Percentiles rank a stretch among this genome's conserved stretches.
These are phyloP conservation scores for Trifolium repens DNA, from an alignment of 306 rosid genomes.

Conservation along the genomic window DNA sequence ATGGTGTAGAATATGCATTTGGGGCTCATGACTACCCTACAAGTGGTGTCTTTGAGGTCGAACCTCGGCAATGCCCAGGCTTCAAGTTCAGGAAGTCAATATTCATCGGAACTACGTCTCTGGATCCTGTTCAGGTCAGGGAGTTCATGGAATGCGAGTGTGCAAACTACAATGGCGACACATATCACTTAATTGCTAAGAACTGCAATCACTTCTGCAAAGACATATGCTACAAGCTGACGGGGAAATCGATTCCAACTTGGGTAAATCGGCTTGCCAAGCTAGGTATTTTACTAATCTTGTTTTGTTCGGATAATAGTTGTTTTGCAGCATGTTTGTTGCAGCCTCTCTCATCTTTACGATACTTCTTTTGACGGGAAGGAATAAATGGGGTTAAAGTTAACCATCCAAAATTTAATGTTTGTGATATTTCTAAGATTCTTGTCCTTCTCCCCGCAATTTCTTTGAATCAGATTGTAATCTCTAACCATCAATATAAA, in stretches of 20 bases:
- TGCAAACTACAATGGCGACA: conserved; percentile 78
- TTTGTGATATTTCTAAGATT: background rate
- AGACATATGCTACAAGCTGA: conserved; percentile 84
- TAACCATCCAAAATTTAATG: background rate
- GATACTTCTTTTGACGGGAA: too few relatives aligned
- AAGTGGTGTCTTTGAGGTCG: conserved; percentile 98
- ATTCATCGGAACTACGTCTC: conserved; percentile 81
- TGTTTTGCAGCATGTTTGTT: conserved; percentile 11
- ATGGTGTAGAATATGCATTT: conserved; percentile 93
- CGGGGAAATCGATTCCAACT: conserved; percentile 91
- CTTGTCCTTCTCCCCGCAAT: background rate
- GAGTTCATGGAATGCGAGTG: conserved; percentile 92
- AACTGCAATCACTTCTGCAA: conserved; percentile 98
- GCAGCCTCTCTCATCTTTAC: too few relatives aligned
- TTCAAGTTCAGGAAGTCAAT: conserved; percentile 93
- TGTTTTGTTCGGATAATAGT: conserved; percentile 28
- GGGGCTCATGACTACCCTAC: conserved; percentile 97
- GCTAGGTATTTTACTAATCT: conserved; percentile 68
- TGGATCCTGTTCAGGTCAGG: conserved; percentile 78
- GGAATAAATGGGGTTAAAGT: too few relatives aligned
- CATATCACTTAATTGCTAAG: conserved; percentile 92
- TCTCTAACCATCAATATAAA: too few relatives aligned
- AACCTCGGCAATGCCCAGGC: conserved; percentile 97
- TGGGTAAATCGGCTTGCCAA: conserved; percentile 96
- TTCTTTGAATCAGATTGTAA: background rate